These are phyloP conservation scores for Pancytospora epiphaga DNA, from an alignment of 371 early-diverging fungal species.

Conservation along the genomic window DNA sequence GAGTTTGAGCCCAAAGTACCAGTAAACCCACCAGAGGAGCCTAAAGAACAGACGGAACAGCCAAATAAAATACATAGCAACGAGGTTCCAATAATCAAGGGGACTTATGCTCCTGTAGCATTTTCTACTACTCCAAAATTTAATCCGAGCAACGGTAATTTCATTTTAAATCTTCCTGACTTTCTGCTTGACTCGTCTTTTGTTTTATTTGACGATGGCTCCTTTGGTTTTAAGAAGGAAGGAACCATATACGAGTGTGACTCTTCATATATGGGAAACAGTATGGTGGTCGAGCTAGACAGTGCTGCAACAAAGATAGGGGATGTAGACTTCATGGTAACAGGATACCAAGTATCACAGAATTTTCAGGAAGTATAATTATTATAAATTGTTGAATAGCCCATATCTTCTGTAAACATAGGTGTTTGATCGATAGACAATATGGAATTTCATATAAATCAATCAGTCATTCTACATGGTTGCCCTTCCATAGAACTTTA, in stretches of 20 bases:
- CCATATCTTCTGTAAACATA: no score
- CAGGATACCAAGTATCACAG: not conserved
- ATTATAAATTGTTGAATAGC: not conserved
- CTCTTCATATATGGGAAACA: slow-evolving; percentile 14
- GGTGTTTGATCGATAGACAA: no score
- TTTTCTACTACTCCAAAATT: slow-evolving; percentile 15
- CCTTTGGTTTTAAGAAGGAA: slow-evolving; percentile 10
- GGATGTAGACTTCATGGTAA: slow-evolving; percentile 10
- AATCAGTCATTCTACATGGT: not conserved
- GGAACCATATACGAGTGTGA: slow-evolving; percentile 16
- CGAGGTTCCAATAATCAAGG: not conserved
- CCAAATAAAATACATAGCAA: not conserved
- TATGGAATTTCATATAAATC: not conserved
- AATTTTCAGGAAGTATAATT: not conserved
- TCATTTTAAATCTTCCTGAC: slow-evolving; percentile 6
- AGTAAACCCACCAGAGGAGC: not conserved
- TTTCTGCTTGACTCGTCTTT: not conserved
- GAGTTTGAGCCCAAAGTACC: slow-evolving; percentile 27
- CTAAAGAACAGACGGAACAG: not conserved
- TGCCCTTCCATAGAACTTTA: not conserved
- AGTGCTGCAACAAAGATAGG: not conserved
- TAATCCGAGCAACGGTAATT: slow-evolving; percentile 5
- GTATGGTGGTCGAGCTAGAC: slow-evolving; percentile 17
- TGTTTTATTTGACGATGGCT: slow-evolving; percentile 18
- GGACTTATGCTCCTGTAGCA: slow-evolving; percentile 8